A percentile compares a stretch with the other conserved stretches of the same genome.
phyloP scores from a whole-genome alignment of 2,329 filamentous ascomycete species.

The Fragosphaeria purpurea region DNA sequence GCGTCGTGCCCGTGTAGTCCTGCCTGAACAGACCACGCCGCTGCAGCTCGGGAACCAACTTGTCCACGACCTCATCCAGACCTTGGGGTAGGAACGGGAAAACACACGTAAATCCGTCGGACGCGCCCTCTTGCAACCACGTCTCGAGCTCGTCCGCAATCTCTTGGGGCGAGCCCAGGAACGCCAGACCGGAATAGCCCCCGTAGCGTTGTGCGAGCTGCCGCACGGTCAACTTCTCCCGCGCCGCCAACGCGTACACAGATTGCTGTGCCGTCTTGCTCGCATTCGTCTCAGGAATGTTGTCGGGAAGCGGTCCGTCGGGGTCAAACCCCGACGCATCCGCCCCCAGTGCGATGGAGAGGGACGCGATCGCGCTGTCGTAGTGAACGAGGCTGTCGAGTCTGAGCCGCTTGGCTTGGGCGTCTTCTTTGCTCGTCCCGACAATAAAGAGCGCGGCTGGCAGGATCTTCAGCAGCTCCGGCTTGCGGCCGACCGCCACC shows the following conservation, averaged over 20 bases:
- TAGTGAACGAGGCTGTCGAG: conserved; percentile 40
- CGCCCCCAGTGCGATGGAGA: conserved; percentile 15
- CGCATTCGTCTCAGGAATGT: conserved; percentile 42
- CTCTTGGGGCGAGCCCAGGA: conserved; percentile 54
- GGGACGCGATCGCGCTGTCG: conserved; percentile 13
- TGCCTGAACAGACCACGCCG: conserved; percentile 38
- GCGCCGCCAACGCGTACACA: conserved; percentile 26
- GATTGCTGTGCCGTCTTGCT: conserved; percentile 38
- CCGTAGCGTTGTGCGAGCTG: conserved; percentile 41
- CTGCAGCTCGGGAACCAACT: conserved; percentile 53
- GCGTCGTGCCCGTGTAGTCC: conserved; percentile 39
- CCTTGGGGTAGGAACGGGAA: conserved; percentile 35
- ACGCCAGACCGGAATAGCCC: conserved; percentile 10
- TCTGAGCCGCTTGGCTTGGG: conserved; percentile 25
- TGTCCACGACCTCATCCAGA: conserved; percentile 56
- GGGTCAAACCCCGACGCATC: conserved; percentile 15
- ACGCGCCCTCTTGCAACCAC: conserved; percentile 58
- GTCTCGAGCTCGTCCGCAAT: conserved; percentile 58
- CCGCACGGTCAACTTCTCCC: conserved; percentile 25
- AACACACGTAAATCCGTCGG: conserved; percentile 65
- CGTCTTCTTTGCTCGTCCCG: conserved; percentile 11
- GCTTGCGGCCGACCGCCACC: conserved; percentile 8
- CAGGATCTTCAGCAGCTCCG: conserved; percentile 13
- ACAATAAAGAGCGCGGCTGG: conserved; percentile 11
- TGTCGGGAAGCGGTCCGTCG: conserved; percentile 32